Conservation (phyloP, 805 yeast genomes). For the Alloascoidea africana region DNA sequence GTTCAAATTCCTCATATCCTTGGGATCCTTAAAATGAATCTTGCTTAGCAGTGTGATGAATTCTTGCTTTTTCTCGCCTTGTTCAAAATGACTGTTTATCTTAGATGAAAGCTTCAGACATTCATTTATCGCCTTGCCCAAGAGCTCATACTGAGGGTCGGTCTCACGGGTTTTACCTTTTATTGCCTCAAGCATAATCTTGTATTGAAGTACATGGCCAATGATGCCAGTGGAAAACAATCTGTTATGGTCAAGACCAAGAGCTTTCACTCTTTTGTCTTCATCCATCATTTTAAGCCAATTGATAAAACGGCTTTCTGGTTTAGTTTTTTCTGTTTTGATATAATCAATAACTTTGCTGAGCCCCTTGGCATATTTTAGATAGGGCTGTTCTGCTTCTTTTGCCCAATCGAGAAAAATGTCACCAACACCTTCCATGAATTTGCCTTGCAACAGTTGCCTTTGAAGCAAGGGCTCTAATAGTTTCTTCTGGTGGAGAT, state of each 20-base stretch:
- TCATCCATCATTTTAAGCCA: slow-evolving; percentile 10
- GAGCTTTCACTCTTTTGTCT: no score
- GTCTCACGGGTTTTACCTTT: slow-evolving; percentile 29
- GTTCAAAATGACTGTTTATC: neutral
- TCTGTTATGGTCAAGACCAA: no score
- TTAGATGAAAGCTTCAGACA: slow-evolving; percentile 21
- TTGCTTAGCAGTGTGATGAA: no score
- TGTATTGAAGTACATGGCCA: slow-evolving; percentile 39
- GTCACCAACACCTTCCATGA: slow-evolving; percentile 46
- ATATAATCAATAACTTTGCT: neutral
- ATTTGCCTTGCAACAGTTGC: slow-evolving; percentile 48
- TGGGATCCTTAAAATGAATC: slow-evolving; percentile 33
- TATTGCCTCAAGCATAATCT: slow-evolving; percentile 47
- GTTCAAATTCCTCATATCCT: slow-evolving; percentile 31
- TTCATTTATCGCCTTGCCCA: slow-evolving; percentile 37
- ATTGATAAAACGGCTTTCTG: neutral
- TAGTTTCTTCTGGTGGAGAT: slow-evolving; percentile 36
- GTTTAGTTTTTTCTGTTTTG: neutral
- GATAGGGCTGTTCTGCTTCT: slow-evolving; percentile 36
- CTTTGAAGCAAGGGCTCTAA: slow-evolving; percentile 43
- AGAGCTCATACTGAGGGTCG: slow-evolving; percentile 34
- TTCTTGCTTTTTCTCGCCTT: no score
- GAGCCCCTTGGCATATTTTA: slow-evolving; percentile 35
- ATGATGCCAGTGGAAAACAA: slow-evolving; percentile 42
- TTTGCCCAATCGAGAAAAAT: slow-evolving; percentile 51